Conservation (phyloP, 257 asterid species). For the Primulina huaijiensis region DNA sequence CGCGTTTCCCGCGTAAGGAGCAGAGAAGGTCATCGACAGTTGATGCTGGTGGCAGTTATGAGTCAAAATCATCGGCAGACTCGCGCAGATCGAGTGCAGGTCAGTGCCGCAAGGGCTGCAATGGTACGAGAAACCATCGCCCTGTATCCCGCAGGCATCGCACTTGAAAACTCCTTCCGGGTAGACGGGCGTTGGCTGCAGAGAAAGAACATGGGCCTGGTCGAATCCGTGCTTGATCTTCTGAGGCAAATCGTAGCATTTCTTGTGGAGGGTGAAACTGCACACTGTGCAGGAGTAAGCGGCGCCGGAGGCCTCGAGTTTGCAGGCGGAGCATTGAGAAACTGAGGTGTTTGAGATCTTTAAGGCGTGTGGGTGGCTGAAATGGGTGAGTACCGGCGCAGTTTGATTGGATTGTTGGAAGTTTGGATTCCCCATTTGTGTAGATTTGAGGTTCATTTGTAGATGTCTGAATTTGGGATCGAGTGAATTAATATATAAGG, state of each 20-base stretch:
- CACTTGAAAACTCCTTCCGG: slow-evolving; percentile 47
- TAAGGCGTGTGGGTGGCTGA: slow-evolving; percentile 59
- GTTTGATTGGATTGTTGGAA: slow-evolving; percentile 13
- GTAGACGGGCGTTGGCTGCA: slow-evolving; percentile 44
- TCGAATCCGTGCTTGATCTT: slow-evolving; percentile 45
- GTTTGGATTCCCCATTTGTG: slow-evolving; percentile 27
- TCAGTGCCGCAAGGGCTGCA: slow-evolving; percentile 47
- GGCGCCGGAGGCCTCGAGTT: slow-evolving; percentile 31
- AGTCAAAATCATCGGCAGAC: slow-evolving; percentile 25
- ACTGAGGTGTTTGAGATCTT: slow-evolving; percentile 25
- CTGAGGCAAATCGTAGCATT: slow-evolving; percentile 47
- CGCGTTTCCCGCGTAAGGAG: slow-evolving; percentile 39
- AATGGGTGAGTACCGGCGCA: slow-evolving; percentile 31
- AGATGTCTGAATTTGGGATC: not conserved
- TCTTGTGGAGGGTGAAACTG: slow-evolving; percentile 43
- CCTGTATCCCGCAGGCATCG: slow-evolving; percentile 50
- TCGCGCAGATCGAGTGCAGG: slow-evolving; percentile 50
- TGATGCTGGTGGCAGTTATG: slow-evolving; percentile 39
- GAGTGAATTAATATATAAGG: slow-evolving; percentile 1
- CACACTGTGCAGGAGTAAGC: slow-evolving; percentile 41
- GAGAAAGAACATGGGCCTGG: slow-evolving; percentile 36
- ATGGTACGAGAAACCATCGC: slow-evolving; percentile 43
- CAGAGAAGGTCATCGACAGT: slow-evolving; percentile 36
- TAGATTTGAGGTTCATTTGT: not conserved
- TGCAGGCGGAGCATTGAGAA: slow-evolving; percentile 42